A percentile compares a stretch with the other conserved stretches of the same genome.
These are phyloP conservation scores for Thoreauomyces humboldtii DNA, from an alignment of 192 early-diverging fungal genomes.

Conservation along the genomic window DNA sequence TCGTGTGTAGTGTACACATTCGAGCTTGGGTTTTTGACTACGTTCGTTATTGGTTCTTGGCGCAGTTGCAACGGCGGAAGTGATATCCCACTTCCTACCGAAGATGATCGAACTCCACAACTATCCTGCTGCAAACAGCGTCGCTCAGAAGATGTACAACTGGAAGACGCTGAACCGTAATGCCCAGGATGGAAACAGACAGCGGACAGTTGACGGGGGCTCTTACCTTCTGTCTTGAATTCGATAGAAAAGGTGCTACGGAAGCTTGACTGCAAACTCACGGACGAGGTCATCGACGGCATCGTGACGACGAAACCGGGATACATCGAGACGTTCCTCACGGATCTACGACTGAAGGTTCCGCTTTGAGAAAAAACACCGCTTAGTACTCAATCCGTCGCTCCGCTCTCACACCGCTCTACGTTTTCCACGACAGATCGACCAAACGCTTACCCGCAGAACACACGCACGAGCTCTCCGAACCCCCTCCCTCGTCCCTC, in stretches of 20 bases:
- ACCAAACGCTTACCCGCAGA: too few relatives aligned
- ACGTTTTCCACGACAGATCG: too few relatives aligned
- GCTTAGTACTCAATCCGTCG: too few relatives aligned
- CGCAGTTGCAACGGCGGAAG: conserved; percentile 49
- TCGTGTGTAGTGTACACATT: not conserved
- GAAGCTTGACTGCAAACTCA: conserved; percentile 39
- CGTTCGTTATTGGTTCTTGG: not conserved
- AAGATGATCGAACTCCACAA: conserved; percentile 56
- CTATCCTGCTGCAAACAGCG: conserved; percentile 50
- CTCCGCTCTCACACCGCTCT: too few relatives aligned
- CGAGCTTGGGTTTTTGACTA: not conserved
- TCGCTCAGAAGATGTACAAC: conserved; percentile 55
- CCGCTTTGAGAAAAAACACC: too few relatives aligned
- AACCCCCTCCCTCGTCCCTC: too few relatives aligned
- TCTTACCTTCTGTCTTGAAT: not conserved
- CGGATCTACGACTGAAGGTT: conserved; percentile 45
- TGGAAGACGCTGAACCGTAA: conserved; percentile 56
- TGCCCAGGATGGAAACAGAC: not conserved
- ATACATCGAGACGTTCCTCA: conserved; percentile 46
- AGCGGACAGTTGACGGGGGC: not conserved
- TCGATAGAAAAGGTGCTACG: conserved; percentile 50
- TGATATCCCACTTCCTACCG: conserved; percentile 48
- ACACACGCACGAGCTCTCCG: too few relatives aligned
- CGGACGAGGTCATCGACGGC: conserved; percentile 40
- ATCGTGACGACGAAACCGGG: conserved; percentile 49